Conservation (phyloP, 1,284 basidiomycete genomes). For the Ceratobasidium sp. region DNA sequence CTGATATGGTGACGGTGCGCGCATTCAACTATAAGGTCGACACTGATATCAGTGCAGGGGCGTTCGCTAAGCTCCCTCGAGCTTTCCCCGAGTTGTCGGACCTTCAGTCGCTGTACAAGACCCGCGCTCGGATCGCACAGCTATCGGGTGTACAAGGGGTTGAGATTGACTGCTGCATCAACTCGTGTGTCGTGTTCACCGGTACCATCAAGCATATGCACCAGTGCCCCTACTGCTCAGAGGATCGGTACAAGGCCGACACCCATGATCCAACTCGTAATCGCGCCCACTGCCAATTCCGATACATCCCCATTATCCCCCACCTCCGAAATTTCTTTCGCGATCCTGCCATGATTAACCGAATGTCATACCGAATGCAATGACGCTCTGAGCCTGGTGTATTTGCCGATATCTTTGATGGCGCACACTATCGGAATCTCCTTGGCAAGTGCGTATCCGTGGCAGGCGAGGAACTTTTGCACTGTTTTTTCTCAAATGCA, state of each 20-base stretch:
- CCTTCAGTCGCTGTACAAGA: background rate
- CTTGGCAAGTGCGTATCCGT: background rate
- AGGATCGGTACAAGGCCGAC: constrained; percentile 16
- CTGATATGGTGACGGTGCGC: background rate
- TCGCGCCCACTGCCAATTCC: background rate
- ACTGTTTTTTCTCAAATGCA: constrained; percentile 16
- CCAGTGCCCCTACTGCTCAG: constrained; percentile 29
- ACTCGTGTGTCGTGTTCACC: constrained; percentile 35
- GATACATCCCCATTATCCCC: constrained; percentile 34
- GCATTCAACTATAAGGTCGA: constrained; percentile 38
- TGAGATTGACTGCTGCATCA: constrained; percentile 35
- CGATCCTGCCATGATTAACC: background rate
- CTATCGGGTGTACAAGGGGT: background rate
- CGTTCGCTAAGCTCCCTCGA: background rate
- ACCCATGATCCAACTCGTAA: background rate
- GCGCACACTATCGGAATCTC: constrained; percentile 22
- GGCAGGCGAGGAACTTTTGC: background rate
- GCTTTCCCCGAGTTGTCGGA: background rate
- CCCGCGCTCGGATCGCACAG: background rate
- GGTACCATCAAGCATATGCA: constrained; percentile 2
- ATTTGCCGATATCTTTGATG: constrained; percentile 37
- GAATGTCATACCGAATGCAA: constrained; percentile 17
- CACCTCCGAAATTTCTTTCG: constrained; percentile 18
- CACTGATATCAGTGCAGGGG: constrained; percentile 10
- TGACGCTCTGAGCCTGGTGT: background rate